Conservation (phyloP, 148 eudicot species). For the Silene latifolia region DNA sequence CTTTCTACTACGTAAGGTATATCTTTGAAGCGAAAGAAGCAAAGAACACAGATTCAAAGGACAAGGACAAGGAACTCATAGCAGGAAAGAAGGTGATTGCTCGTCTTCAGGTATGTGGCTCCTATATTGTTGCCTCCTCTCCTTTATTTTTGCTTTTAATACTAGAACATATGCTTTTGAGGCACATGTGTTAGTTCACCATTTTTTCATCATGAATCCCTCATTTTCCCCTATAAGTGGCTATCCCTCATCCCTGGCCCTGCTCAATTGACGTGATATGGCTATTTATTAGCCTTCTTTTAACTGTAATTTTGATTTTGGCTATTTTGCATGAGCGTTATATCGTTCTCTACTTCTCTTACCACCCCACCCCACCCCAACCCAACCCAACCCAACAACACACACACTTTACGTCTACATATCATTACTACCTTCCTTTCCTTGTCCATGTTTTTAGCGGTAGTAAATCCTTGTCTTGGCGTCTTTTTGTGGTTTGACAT, state of each 20-base stretch:
- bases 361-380: too few species aligned
- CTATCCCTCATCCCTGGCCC: not conserved
- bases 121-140: not conserved
- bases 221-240: not conserved
- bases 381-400: too few species aligned
- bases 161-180: not conserved
- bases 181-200: not conserved
- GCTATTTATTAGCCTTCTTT: not conserved
- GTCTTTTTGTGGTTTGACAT: not conserved
- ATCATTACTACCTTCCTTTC: too few species aligned
- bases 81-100: slow-evolving; percentile 51
- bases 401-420: too few species aligned
- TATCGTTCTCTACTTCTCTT: too few species aligned
- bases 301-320: not conserved
- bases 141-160: not conserved
- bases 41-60: slow-evolving; percentile 45
- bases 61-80: slow-evolving; percentile 33
- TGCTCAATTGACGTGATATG: not conserved
- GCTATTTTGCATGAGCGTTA: too few species aligned
- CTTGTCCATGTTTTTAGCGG: not conserved
- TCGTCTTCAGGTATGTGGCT: slow-evolving; percentile 75
- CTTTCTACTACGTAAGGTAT: slow-evolving; percentile 43
- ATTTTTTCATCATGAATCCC: not conserved
- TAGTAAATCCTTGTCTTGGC: not conserved
- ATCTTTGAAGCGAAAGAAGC: slow-evolving; percentile 75